Evolutionary conservation across 1,284 basidiomycete genomes (phyloP), one percentile per base, ranked within the genome.

Genomic region (Ceratobasidium sp.): DNA sequence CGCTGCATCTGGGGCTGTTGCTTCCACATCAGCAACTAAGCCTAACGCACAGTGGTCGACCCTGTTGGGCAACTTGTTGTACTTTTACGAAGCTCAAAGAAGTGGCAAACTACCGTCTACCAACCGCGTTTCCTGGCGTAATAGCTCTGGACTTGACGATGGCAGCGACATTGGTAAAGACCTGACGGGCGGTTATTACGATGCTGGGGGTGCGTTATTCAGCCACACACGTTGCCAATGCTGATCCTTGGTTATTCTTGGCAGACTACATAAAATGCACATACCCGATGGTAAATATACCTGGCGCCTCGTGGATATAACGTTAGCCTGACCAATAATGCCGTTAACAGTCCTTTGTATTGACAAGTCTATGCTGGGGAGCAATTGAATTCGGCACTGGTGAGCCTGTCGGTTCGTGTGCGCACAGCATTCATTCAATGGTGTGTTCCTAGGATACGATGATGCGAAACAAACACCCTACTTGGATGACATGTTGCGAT

Each of bases 41-140:
- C 85, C 89, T 14, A 93, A 93, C 75, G 73, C 83, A 1, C 91
- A 95, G 75, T 96, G 93, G 91, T 82, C 85, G 1, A 86, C 82
- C 41, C 78, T 95, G 0, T 83, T 96, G 0, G 93, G 92, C 13
- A 87, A 90, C 76, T 77, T 89, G 36, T 77, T 97, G 21, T 96
- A 87, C 76, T 96, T 95, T 77, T 97, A 95, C 76, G 94, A 97
- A 72, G 93, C 87, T 0, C 94, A 97, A 75, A 82, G 94, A 46
- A 91, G 90, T 69, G 93, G 94, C 13, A 82, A 81, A 53, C 82
- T 96, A 4, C 85, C 89, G 0, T 74, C 77, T 11, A 82, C 81
- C 4, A 91, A 91, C 72, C 84, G 94, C 25, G 91, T 96, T 0
- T 75, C 82, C 14, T 97, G 95, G 95, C 82, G 95, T 58, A 96